Percentiles rank a stretch among this genome's conserved stretches.
Evolutionary conservation across 176 grass and related monocot genomes (phyloP).

Genomic region (Rhynchospora breviuscula): DNA sequence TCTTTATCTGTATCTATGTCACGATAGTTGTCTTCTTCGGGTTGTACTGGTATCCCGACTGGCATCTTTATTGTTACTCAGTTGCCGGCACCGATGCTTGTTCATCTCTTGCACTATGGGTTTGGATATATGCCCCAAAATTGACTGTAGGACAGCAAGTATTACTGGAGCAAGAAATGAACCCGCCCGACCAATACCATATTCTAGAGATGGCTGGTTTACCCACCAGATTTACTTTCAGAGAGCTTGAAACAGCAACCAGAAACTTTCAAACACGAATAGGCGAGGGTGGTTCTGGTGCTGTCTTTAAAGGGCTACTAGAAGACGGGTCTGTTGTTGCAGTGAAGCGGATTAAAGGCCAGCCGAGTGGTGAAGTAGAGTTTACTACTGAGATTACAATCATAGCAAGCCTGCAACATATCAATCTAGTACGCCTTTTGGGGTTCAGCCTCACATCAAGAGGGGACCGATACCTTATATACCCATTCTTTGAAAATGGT

Average conservation of each 20-base stretch:
- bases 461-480: constrained; percentile 39
- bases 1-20: too few species aligned
- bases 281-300: constrained; percentile 41
- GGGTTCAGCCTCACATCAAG: constrained; percentile 34
- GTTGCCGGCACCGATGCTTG: background rate
- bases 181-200: background rate
- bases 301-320: constrained; percentile 44
- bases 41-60: background rate
- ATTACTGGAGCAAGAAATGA: background rate
- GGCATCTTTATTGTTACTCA: background rate
- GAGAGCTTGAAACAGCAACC: constrained; percentile 10
- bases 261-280: constrained; percentile 31
- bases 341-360: constrained; percentile 35
- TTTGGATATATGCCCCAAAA: background rate
- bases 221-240: background rate
- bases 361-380: constrained; percentile 28
- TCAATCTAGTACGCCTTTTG: constrained; percentile 42
- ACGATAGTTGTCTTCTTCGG: background rate
- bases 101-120: background rate
- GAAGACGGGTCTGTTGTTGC: constrained; percentile 46
- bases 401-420: constrained; percentile 45
- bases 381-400: constrained; percentile 40
- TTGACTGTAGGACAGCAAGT: background rate
- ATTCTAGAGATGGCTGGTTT: background rate
- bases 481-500: constrained; percentile 35